Evolutionary conservation across 2,329 filamentous ascomycete genomes (phyloP).

Genomic region (Diaporthe aspalathi): DNA sequence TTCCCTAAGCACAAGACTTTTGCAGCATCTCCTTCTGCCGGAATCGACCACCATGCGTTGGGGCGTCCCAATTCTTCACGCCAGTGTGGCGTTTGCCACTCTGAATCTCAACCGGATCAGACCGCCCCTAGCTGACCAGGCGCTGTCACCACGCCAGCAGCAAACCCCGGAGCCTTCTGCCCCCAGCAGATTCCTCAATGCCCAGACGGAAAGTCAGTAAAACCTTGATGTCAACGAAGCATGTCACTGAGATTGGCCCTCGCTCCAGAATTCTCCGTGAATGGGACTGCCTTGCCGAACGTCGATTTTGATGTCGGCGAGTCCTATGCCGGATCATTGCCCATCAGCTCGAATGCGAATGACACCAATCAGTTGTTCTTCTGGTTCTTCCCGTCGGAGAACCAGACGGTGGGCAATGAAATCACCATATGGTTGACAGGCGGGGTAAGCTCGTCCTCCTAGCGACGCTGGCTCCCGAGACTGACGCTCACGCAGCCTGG

Average conservation of each 20-base stretch:
- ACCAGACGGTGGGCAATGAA: conserved; percentile 61
- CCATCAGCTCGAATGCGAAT: conserved; percentile 61
- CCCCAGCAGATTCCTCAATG: conserved; percentile 16
- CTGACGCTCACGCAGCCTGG: conserved; percentile 52
- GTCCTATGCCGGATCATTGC: conserved; percentile 70
- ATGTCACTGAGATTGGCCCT: background rate
- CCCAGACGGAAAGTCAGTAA: conserved; percentile 27
- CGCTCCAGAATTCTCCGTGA: conserved; percentile 67
- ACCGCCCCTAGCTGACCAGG: conserved; percentile 10
- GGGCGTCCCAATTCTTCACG: conserved; percentile 1
- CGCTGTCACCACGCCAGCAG: background rate
- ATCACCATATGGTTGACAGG: conserved; percentile 70
- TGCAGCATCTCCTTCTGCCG: background rate
- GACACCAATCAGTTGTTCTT: conserved; percentile 60
- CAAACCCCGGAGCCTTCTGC: background rate
- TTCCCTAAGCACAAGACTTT: background rate
- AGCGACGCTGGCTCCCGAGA: conserved; percentile 68
- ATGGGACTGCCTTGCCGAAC: conserved; percentile 72
- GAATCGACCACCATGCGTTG: conserved; percentile 16
- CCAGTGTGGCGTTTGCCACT: conserved; percentile 14
- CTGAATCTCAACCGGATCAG: conserved; percentile 3
- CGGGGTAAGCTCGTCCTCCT: conserved; percentile 58
- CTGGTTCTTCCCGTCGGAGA: conserved; percentile 71
- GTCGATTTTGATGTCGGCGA: conserved; percentile 74
- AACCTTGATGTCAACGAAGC: no score